These are phyloP conservation scores for Syncephalastrum contaminatum DNA, from an alignment of 371 early-diverging fungal genomes.

Conservation along the genomic window DNA sequence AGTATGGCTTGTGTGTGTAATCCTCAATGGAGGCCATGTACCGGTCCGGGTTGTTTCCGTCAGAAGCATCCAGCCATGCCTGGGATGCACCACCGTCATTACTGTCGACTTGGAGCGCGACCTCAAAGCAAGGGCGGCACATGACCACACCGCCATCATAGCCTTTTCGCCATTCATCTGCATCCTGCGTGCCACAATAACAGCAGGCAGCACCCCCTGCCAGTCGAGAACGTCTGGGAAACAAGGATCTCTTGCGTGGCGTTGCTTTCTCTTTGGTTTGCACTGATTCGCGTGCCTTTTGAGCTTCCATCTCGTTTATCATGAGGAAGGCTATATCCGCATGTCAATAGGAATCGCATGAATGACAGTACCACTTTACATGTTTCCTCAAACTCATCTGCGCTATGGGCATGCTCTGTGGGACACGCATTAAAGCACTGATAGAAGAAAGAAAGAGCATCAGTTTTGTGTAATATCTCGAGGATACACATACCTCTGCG, in stretches of 20 bases:
- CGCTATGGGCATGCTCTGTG: constrained; percentile 52
- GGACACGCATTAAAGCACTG: constrained; percentile 62
- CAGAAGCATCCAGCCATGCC: constrained; percentile 13
- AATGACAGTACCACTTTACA: too few relatives aligned
- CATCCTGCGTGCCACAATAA: constrained; percentile 45
- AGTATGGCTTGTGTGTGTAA: constrained; percentile 76
- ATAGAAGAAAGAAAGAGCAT: constrained; percentile 2
- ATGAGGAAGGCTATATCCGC: constrained; percentile 33
- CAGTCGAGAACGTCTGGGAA: constrained; percentile 30
- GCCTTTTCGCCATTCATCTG: constrained; percentile 62
- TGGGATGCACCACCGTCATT: constrained; percentile 22
- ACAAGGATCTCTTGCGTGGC: constrained; percentile 13
- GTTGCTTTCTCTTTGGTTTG: constrained; percentile 39
- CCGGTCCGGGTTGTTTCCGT: constrained; percentile 17
- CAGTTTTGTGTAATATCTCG: background rate
- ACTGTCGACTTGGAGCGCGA: constrained; percentile 50
- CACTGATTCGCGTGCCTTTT: constrained; percentile 51
- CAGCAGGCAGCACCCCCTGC: constrained; percentile 43
- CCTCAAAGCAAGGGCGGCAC: constrained; percentile 78
- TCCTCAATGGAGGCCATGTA: constrained; percentile 73
- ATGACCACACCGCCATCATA: constrained; percentile 79
- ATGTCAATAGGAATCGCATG: constrained; percentile 6
- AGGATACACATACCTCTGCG: constrained; percentile 37
- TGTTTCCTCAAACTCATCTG: constrained; percentile 60
- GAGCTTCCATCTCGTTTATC: constrained; percentile 47